Conservation (phyloP, 345 rosid genomes). For the Syzygium oleosum region DNA sequence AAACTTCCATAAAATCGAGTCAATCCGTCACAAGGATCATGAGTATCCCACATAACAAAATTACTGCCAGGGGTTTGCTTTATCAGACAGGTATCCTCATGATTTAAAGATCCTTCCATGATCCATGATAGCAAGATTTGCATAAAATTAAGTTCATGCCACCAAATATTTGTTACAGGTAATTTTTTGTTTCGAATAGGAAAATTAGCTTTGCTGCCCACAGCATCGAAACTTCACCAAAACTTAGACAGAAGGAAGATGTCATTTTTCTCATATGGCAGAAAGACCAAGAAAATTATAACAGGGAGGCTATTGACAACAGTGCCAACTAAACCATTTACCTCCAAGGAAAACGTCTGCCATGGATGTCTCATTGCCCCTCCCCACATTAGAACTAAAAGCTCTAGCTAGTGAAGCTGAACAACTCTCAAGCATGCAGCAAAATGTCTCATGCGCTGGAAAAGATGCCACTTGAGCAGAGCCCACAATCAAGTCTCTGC, state of each 20-base stretch:
- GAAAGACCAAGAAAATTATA: not conserved
- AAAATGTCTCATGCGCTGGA: slow-evolving; percentile 36
- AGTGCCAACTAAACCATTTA: slow-evolving; percentile 15
- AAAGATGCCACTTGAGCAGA: slow-evolving; percentile 13
- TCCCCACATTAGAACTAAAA: slow-evolving; percentile 33
- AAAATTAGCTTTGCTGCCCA: not conserved
- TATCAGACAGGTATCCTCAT: not conserved
- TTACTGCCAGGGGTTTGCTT: not conserved
- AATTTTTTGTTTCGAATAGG: not conserved
- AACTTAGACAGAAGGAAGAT: not conserved
- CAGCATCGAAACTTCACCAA: not conserved
- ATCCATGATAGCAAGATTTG: not conserved
- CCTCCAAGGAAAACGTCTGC: slow-evolving; percentile 57
- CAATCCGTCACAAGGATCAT: not conserved
- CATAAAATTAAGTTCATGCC: not conserved
- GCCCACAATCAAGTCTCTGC: slow-evolving; percentile 41
- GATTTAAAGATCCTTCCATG: not conserved
- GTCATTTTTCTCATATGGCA: not conserved
- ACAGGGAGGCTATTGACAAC: not conserved
- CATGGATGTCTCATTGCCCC: slow-evolving; percentile 14
- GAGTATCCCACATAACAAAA: not conserved
- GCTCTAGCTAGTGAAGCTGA: slow-evolving; percentile 36
- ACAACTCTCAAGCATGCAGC: slow-evolving; percentile 34
- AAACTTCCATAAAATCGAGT: not conserved
- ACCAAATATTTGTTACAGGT: not conserved